phyloP scores from a whole-genome alignment of 495 filamentous ascomycete species.

The Hyaloscypha hepaticicola region DNA sequence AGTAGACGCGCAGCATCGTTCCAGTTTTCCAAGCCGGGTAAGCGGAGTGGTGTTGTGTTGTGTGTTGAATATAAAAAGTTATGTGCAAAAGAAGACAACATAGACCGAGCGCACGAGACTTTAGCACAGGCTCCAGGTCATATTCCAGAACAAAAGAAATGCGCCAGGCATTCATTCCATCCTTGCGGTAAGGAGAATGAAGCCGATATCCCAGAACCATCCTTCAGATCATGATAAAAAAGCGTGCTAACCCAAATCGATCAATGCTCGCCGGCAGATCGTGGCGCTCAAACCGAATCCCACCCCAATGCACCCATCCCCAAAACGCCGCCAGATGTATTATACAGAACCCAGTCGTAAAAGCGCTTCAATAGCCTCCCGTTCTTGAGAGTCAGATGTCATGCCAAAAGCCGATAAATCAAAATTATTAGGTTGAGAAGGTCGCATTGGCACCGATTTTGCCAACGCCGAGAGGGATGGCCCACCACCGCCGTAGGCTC shows the following conservation, averaged over 20 bases:
- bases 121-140: constrained; percentile 32
- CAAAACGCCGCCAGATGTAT: constrained; percentile 41
- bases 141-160: constrained; percentile 19
- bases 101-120: constrained; percentile 34
- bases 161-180: constrained; percentile 23
- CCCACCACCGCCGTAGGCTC: constrained; percentile 36
- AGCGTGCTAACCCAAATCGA: constrained; percentile 30
- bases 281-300: constrained; percentile 26
- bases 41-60: constrained; percentile 27
- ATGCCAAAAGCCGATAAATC: constrained; percentile 51
- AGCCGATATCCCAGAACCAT: constrained; percentile 15
- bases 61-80: constrained; percentile 22
- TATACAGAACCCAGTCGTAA: constrained; percentile 85
- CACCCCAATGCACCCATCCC: constrained; percentile 27
- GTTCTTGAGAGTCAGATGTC: constrained; percentile 66
- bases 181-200: constrained; percentile 23
- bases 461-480: constrained; percentile 47
- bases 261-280: constrained; percentile 37
- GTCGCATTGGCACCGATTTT: constrained; percentile 42
- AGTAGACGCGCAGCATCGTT: constrained; percentile 8
- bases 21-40: constrained; percentile 9
- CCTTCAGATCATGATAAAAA: constrained; percentile 28
- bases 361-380: constrained; percentile 81
- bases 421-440: constrained; percentile 45
- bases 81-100: constrained; percentile 18